These are phyloP conservation scores for Boletus rubescentipes DNA, from an alignment of 768 basidiomycete species.

Conservation along the genomic window DNA sequence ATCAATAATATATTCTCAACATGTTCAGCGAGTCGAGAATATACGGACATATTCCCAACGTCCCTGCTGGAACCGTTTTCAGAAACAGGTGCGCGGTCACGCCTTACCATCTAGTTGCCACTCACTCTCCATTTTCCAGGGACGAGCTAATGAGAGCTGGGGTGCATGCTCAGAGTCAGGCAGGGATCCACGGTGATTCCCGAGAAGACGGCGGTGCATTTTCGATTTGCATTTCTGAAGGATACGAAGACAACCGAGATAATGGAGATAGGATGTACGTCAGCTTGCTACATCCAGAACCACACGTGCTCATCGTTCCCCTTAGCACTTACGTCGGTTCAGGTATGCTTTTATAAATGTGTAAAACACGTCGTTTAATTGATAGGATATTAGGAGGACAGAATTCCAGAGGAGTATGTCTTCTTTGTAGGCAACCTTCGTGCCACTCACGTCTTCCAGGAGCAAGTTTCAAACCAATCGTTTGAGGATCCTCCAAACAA, in stretches of 20 bases:
- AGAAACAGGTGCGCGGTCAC: constrained; percentile 9
- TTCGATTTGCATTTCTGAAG: constrained; percentile 42
- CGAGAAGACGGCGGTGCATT: constrained; percentile 30
- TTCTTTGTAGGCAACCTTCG: not conserved
- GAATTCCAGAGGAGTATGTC: constrained; percentile 15
- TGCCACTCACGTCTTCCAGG: constrained; percentile 12
- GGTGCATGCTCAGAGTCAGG: constrained; percentile 34
- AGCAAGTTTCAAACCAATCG: constrained; percentile 24
- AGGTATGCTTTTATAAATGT: constrained; percentile 12
- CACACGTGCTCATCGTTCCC: constrained; percentile 1
- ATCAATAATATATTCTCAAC: not conserved
- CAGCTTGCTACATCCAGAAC: not conserved
- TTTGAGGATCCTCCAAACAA: constrained; percentile 22
- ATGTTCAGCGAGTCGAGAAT: constrained; percentile 8
- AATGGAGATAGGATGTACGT: constrained; percentile 38
- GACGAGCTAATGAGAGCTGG: constrained; percentile 23
- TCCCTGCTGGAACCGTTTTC: constrained; percentile 25
- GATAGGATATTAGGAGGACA: constrained; percentile 23
- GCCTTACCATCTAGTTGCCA: not conserved
- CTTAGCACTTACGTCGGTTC: constrained; percentile 36
- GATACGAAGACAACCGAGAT: constrained; percentile 44
- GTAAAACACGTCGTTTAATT: not conserved
- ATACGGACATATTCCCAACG: constrained; percentile 32
- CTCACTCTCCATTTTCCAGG: constrained; percentile 17
- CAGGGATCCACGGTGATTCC: constrained; percentile 41